These are phyloP conservation scores for Xerocomellus chrysenteron DNA, from an alignment of 768 basidiomycete genomes.

Conservation along the genomic window DNA sequence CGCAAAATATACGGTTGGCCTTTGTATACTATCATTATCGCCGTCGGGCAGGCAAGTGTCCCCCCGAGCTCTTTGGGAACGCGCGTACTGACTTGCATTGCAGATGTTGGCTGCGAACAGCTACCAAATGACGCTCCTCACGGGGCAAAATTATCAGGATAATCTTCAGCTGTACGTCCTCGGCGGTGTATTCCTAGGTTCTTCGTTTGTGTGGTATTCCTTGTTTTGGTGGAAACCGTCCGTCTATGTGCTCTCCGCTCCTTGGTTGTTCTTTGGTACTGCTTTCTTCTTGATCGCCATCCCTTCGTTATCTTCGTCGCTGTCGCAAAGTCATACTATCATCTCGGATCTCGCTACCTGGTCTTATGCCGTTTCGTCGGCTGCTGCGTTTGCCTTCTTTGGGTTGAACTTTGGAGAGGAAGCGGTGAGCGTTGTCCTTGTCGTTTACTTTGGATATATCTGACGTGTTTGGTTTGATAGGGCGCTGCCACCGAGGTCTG, in stretches of 20 bases:
- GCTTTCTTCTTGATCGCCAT: constrained; percentile 92
- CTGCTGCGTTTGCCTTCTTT: constrained; percentile 91
- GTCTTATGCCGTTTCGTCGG: constrained; percentile 90
- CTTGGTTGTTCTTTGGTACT: constrained; percentile 89
- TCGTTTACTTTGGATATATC: neutral
- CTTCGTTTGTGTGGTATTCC: constrained; percentile 86
- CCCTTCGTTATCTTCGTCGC: constrained; percentile 65
- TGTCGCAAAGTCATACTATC: constrained; percentile 61
- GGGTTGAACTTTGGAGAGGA: constrained; percentile 97
- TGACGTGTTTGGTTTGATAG: constrained; percentile 33
- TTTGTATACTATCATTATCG: constrained; percentile 86
- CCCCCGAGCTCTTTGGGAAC: neutral
- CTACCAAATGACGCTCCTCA: constrained; percentile 90
- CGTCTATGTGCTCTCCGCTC: constrained; percentile 78
- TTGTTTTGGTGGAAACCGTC: constrained; percentile 88
- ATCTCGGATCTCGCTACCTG: constrained; percentile 82
- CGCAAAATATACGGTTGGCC: constrained; percentile 86
- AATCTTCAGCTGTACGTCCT: constrained; percentile 86
- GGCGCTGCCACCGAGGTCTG: constrained; percentile 95
- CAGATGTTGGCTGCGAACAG: constrained; percentile 88
- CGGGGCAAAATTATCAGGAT: constrained; percentile 82
- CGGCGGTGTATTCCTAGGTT: constrained; percentile 82
- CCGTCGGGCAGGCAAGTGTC: constrained; percentile 65
- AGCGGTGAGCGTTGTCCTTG: constrained; percentile 54
- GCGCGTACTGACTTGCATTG: constrained; percentile 1